A percentile compares a stretch with the other conserved stretches of the same genome.
These are phyloP conservation scores for Bremia lactucae DNA, from an alignment of 352 stramenopile genomes.

Conservation along the genomic window DNA sequence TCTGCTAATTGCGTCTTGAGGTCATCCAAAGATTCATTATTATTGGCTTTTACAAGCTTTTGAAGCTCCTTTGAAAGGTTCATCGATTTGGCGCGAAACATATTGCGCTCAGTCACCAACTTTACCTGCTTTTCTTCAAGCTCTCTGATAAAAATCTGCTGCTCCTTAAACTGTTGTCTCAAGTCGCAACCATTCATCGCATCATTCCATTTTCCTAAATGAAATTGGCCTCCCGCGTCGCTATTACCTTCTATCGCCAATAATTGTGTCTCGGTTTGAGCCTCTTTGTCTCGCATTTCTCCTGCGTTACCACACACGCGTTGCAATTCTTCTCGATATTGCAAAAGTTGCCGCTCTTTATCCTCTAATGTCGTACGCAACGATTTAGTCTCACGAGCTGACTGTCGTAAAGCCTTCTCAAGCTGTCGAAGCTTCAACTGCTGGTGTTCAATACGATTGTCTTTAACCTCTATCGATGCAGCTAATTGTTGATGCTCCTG, in stretches of 20 bases:
- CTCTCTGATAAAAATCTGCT: slow-evolving; percentile 16
- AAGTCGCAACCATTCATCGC: slow-evolving; percentile 33
- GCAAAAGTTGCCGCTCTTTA: slow-evolving; percentile 29
- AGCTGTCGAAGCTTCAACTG: slow-evolving; percentile 53
- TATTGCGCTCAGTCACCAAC: slow-evolving; percentile 46
- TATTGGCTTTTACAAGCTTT: slow-evolving; percentile 37
- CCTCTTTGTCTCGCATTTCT: slow-evolving; percentile 20
- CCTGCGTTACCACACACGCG: slow-evolving; percentile 8
- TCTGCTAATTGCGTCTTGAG: slow-evolving; percentile 49
- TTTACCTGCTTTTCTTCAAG: slow-evolving; percentile 30
- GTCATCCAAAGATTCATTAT: slow-evolving; percentile 41
- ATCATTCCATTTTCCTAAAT: too few relatives aligned
- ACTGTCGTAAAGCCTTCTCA: slow-evolving; percentile 43
- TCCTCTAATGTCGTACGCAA: slow-evolving; percentile 39
- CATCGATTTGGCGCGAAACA: slow-evolving; percentile 33
- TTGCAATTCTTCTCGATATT: slow-evolving; percentile 40
- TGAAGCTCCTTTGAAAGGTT: slow-evolving; percentile 54
- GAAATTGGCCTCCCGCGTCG: slow-evolving; percentile 16
- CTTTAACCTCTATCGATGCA: slow-evolving; percentile 58
- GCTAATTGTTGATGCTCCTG: slow-evolving; percentile 51
- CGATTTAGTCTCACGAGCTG: slow-evolving; percentile 37
- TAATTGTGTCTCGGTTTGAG: slow-evolving; percentile 40
- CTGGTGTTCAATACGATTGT: slow-evolving; percentile 61
- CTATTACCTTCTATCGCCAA: slow-evolving; percentile 4
- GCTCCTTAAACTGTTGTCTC: slow-evolving; percentile 24